Evolutionary conservation across 805 yeast genomes (phyloP).

Genomic region (Candida sithepensis): DNA sequence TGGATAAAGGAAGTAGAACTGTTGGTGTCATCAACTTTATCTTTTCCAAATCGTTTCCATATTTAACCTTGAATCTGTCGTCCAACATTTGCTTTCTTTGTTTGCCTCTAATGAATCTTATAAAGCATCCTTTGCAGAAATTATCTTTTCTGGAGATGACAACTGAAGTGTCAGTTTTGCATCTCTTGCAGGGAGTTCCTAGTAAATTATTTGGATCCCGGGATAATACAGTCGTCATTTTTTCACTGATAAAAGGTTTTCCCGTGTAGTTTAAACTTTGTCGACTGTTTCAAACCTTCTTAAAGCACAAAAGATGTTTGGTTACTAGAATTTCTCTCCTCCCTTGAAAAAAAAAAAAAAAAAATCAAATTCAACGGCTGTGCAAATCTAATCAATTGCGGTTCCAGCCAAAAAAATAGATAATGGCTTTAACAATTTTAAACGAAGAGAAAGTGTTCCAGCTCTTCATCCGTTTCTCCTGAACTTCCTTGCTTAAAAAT

Average conservation of each 20-base stretch:
- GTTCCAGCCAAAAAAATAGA: neutral
- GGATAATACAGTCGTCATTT: neutral
- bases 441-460: no score
- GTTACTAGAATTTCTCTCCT: neutral
- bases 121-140: slow-evolving; percentile 67
- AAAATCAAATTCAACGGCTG: neutral
- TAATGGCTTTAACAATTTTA: no score
- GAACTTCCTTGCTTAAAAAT: neutral
- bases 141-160: slow-evolving; percentile 57
- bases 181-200: slow-evolving; percentile 42
- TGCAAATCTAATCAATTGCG: neutral
- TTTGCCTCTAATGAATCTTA: slow-evolving; percentile 70
- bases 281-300: no score
- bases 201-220: neutral
- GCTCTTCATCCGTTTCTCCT: neutral
- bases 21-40: slow-evolving; percentile 32
- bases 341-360: neutral
- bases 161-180: slow-evolving; percentile 41
- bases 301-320: no score
- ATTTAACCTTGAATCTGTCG: slow-evolving; percentile 71
- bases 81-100: slow-evolving; percentile 75
- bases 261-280: no score
- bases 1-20: slow-evolving; percentile 59
- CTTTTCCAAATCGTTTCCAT: slow-evolving; percentile 35
- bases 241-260: neutral